Percentiles rank a stretch among this genome's conserved stretches.
Evolutionary conservation across 495 filamentous ascomycete species (phyloP).

Genomic region (Trichoderma asperelloides): DNA sequence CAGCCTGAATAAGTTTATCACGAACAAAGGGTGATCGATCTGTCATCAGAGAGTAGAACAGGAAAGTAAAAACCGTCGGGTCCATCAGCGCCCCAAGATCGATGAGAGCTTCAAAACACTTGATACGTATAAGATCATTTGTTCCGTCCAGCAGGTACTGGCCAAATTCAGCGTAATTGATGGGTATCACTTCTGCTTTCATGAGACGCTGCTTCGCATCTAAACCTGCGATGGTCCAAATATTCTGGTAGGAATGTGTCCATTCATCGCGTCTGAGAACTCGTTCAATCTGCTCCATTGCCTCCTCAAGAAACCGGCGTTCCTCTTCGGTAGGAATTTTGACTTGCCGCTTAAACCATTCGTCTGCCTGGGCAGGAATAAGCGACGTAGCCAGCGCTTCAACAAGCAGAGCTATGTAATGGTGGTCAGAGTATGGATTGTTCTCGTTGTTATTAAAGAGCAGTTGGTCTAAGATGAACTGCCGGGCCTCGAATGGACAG

Average conservation of each 20-base stretch:
- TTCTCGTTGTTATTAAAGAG: conserved; percentile 88
- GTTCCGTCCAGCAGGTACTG: conserved; percentile 73
- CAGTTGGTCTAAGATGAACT: conserved; percentile 78
- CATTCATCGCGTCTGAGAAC: conserved; percentile 91
- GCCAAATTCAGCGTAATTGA: conserved; percentile 58
- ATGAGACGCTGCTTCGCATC: conserved; percentile 67
- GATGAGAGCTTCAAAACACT: conserved; percentile 73
- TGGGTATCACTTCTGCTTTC: conserved; percentile 56
- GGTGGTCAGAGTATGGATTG: conserved; percentile 78
- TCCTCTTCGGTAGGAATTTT: conserved; percentile 30
- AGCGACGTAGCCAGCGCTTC: conserved; percentile 68
- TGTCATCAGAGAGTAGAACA: conserved; percentile 60
- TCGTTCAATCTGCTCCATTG: conserved; percentile 78
- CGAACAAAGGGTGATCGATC: conserved; percentile 80
- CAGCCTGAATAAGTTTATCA: conserved; percentile 52
- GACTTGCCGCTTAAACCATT: conserved; percentile 32
- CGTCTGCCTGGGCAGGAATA: conserved; percentile 46
- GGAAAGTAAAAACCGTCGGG: conserved; percentile 53
- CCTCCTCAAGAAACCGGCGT: conserved; percentile 52
- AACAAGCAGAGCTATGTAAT: conserved; percentile 79
- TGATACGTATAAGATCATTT: conserved; percentile 68
- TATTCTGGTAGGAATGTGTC: conserved; percentile 82
- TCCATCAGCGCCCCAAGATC: conserved; percentile 64
- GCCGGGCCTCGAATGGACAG: conserved; percentile 66
- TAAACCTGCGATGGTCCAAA: conserved; percentile 75